Percentiles rank a stretch among this genome's conserved stretches.
Conservation (phyloP, 345 rosid genomes). For the Rhizophora mangle region DNA sequence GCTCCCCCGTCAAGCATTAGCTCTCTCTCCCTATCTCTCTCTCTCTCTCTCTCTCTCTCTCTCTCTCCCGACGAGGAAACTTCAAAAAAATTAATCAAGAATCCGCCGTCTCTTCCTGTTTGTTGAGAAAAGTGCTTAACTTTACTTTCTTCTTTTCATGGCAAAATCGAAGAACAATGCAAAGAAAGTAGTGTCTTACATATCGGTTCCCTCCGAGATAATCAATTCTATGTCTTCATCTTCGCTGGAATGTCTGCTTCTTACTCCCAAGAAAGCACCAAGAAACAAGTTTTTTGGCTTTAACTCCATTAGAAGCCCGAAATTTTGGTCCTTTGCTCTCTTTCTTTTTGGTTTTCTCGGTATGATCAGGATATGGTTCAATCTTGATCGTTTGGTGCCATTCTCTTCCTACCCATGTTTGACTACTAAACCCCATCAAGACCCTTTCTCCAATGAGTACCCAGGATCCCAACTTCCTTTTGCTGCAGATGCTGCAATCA, state of each 20-base stretch:
- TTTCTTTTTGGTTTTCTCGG: conserved; percentile 54
- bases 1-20: neutral
- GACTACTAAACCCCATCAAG: conserved; percentile 21
- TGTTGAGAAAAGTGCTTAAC: neutral
- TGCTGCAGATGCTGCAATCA: conserved; percentile 19
- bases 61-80: neutral
- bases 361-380: conserved; percentile 44
- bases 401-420: conserved; percentile 51
- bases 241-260: conserved; percentile 54
- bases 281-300: conserved; percentile 25
- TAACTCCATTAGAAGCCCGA: conserved; percentile 40
- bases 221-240: conserved; percentile 47
- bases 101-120: neutral
- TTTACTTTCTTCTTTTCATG: conserved; percentile 6
- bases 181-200: conserved; percentile 29
- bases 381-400: conserved; percentile 45
- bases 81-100: neutral
- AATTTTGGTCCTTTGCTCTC: conserved; percentile 50
- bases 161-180: conserved; percentile 27
- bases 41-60: neutral
- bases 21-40: neutral
- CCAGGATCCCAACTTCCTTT: conserved; percentile 27
- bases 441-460: conserved; percentile 18
- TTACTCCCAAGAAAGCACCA: conserved; percentile 48
- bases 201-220: conserved; percentile 33